Evolutionary conservation across 31 red algal genomes (phyloP).

Genomic region (Odonthalia washingtoniensis): DNA sequence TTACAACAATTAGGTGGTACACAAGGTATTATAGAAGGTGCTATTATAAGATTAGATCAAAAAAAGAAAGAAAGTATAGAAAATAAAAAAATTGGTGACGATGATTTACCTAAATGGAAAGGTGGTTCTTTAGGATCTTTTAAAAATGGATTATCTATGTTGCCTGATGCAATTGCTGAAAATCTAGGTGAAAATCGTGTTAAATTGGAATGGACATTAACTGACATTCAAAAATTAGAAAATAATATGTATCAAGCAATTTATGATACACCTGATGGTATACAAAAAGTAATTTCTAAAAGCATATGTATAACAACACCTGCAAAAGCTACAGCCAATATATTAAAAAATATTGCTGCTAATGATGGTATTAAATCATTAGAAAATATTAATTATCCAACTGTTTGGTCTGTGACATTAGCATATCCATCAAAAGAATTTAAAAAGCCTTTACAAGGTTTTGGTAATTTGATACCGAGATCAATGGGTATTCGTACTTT

Average conservation of each 20-base stretch:
- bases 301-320: slow-evolving; percentile 86
- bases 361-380: slow-evolving; percentile 43
- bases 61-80: slow-evolving; percentile 63
- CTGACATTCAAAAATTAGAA: slow-evolving; percentile 33
- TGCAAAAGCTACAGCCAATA: slow-evolving; percentile 57
- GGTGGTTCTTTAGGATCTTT: slow-evolving; percentile 92
- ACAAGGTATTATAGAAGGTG: slow-evolving; percentile 91
- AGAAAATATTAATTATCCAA: slow-evolving; percentile 82
- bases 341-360: slow-evolving; percentile 58
- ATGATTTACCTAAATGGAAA: slow-evolving; percentile 83
- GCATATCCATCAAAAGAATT: slow-evolving; percentile 86
- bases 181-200: slow-evolving; percentile 70
- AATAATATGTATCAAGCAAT: slow-evolving; percentile 50
- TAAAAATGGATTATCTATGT: slow-evolving; percentile 73
- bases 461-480: slow-evolving; percentile 97
- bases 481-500: slow-evolving; percentile 91
- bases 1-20: slow-evolving; percentile 82
- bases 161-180: slow-evolving; percentile 67
- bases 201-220: slow-evolving; percentile 56
- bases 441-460: slow-evolving; percentile 76
- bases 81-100: slow-evolving; percentile 47
- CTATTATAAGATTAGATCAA: slow-evolving; percentile 85
- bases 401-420: slow-evolving; percentile 89
- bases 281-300: slow-evolving; percentile 57
- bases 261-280: slow-evolving; percentile 65